phyloP scores from a whole-genome alignment of 306 rosid genomes.

The Prosopis cineraria region DNA sequence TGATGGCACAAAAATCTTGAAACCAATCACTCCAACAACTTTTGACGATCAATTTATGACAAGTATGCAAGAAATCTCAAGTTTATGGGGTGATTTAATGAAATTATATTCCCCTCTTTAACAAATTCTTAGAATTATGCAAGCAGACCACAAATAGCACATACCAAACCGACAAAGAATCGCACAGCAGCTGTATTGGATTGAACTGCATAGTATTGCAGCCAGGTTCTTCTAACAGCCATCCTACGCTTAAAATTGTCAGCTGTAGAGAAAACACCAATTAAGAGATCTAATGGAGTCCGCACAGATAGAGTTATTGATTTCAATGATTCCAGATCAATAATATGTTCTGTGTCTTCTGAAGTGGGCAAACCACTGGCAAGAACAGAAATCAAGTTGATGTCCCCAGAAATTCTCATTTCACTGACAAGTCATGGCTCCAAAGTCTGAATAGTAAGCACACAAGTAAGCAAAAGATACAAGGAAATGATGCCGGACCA shows the following conservation, averaged over 20 bases:
- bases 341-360: conserved; percentile 88
- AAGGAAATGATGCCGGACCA: conserved; percentile 4
- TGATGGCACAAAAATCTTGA: neutral
- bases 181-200: conserved; percentile 76
- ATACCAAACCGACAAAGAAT: conserved; percentile 97
- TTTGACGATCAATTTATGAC: conserved; percentile 28
- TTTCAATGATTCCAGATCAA: conserved; percentile 71
- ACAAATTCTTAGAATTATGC: conserved; percentile 18
- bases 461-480: conserved; percentile 33
- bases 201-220: conserved; percentile 82
- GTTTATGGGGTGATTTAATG: conserved; percentile 2
- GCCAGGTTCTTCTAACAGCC: conserved; percentile 99
- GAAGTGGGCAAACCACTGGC: conserved; percentile 96
- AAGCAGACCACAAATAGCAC: conserved; percentile 40
- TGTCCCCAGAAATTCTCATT: conserved; percentile 77
- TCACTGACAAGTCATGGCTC: conserved; percentile 97
- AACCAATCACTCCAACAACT: conserved; percentile 18
- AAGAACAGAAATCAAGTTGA: conserved; percentile 77
- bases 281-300: conserved; percentile 66
- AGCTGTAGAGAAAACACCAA: conserved; percentile 96
- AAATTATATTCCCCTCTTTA: neutral
- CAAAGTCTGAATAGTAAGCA: conserved; percentile 72
- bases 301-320: conserved; percentile 55
- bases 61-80: conserved; percentile 3
- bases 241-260: conserved; percentile 94